Evolutionary conservation across 169 alveolate species (phyloP).

Genomic region (Besnoitia besnoiti): DNA sequence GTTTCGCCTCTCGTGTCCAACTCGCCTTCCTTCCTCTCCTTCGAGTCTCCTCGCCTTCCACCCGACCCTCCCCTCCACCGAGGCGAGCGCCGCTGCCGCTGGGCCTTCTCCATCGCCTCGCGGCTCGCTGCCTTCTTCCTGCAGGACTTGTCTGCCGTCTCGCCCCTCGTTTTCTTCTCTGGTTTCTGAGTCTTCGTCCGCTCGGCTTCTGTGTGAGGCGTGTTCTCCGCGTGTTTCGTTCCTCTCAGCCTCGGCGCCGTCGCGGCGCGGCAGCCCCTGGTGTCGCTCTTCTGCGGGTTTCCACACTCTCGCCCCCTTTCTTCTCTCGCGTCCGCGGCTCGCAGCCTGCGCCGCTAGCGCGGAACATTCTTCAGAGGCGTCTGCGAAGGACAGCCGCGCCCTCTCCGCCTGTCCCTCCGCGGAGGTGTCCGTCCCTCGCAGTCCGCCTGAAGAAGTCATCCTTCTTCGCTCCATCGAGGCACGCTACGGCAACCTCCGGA

Average conservation of each 20-base stretch:
- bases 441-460: neutral
- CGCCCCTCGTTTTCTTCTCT: no score
- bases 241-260: no score
- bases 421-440: no score
- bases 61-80: neutral
- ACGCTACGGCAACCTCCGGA: neutral
- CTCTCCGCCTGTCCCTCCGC: neutral
- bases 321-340: neutral
- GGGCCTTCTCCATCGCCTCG: neutral
- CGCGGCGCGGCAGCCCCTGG: no score
- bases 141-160: neutral
- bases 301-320: neutral
- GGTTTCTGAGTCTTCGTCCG: no score
- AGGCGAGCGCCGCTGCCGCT: neutral
- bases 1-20: no score
- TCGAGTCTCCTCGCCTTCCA: neutral
- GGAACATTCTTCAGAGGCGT: no score
- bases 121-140: neutral
- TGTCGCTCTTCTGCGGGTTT: no score
- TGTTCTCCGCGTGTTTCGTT: no score
- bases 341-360: neutral
- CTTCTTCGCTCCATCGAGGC: neutral
- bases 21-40: neutral
- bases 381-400: neutral
- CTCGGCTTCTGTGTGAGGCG: no score